Base-by-base conservation (phyloP, 2,329 filamentous ascomycete species). In the Simplicillium aogashimaense region DNA sequence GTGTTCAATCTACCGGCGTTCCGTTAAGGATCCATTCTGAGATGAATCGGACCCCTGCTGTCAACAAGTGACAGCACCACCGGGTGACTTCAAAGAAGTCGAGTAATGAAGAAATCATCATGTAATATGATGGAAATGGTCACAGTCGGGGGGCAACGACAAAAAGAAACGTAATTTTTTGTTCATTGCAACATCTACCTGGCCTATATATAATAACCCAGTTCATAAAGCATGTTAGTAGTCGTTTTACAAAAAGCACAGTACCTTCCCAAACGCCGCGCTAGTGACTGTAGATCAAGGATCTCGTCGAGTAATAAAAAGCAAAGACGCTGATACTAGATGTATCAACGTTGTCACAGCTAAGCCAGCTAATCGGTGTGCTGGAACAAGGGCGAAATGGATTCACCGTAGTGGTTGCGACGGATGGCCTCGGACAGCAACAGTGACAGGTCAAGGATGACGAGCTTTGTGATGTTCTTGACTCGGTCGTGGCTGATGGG, bases 381-480 rank as follows among this genome's bases (percentile, higher is more conserved):
- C 57, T 84, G 81, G 61, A 86, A 87, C 45, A 86, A 57, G 29
- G 69, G 69, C 46, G 72, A 77, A 54, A 86, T 83, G 47, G 83
- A 82, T 67, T 95, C 90, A 61, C 92, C 92, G 56, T 97, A 92
- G 61, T 98, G 90, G 59, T 97, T 97, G 53, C 92, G 80, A 53
- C 92, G 78, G 51, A 98, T 97, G 38, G 89, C 88, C 64, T 98
- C 92, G 4, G 88, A 78, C 32, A 98, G 70, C 38, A 98, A 69
- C 56, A 82, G 85, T 18, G 89, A 94, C 13, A 98, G 74, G 54
- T 95, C 89, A 43, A 98, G 76, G 29, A 95, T 75, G 42, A 94
- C 79, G 53, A 98, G 72, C 70, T 98, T 98, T 64, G 74, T 81
- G 39, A 78, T 81, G 43, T 74, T 76, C 50, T 70, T 76, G 29